Evolutionary conservation across 176 grass and related monocot species (phyloP), one percentile per base, ranked within the genome.

Genomic region (Zoysia japonica): DNA sequence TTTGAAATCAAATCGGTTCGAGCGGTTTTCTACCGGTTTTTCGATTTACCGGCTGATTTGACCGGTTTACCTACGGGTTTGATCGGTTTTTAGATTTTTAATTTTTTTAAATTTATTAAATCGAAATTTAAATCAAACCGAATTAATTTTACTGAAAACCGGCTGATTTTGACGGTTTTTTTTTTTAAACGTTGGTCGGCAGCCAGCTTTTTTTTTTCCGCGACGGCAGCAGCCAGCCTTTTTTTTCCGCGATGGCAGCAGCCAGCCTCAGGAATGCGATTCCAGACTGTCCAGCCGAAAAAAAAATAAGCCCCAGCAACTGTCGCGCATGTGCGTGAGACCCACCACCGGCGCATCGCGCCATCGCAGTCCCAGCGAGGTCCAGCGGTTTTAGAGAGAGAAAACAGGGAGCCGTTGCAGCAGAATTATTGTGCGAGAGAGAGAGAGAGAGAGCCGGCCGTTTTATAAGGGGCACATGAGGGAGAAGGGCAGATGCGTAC

Each of bases 331-430:
- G 87, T 88, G 87, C 68, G 76, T 3, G 86, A 62, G 63, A 1
- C 63, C 86, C 70, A 52, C 35, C 64, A 11, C 76, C 70, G 64
- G 39, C 81, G 48, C 56, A 49, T 65, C 56, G 67, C 71, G 87
- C 87, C 87, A 88, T 80, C 66, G 65, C 70, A 49, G 73, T 70
- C 76, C 81, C 87, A 88, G 82, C 87, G 87, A 84, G 87, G 82
- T 85, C 82, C 82, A 88, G 87, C 87, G 19, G 39, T 49, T 63
- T 9, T 43, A 64, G 42, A 56, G 68, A 72, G 47, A 71, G 55
- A 79, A 50, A 37, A 17, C 3, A 16, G 15, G 38, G 79, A 83
- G 61, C 68, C 79, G 75, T 83, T 88, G 76, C 52, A 53, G 43
- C 52, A 50, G 13, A 86, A 82, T 77, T 41, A 82, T 77, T 74